Conservation (phyloP, 2,329 filamentous ascomycete species). For the Elsinoe arachidis region DNA sequence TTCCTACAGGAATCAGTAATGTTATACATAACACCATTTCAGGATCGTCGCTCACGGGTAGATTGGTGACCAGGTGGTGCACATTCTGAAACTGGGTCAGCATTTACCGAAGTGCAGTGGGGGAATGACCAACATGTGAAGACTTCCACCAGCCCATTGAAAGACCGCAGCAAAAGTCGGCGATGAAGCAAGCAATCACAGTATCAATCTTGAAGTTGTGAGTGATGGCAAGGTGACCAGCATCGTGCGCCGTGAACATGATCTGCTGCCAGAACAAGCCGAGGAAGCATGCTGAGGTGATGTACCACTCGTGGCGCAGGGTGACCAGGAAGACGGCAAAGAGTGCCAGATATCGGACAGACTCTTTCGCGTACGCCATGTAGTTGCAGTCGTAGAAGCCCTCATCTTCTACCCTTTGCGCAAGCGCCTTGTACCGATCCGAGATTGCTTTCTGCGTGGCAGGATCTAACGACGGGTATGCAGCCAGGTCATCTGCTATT, state of each 20-base stretch:
- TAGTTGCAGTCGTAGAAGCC: constrained; percentile 54
- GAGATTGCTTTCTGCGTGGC: constrained; percentile 48
- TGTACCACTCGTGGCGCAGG: constrained; percentile 46
- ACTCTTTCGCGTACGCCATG: constrained; percentile 51
- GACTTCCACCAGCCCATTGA: constrained; percentile 61
- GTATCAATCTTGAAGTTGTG: constrained; percentile 51
- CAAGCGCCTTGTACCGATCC: constrained; percentile 47
- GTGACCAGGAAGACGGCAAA: constrained; percentile 42
- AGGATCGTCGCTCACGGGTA: constrained; percentile 36
- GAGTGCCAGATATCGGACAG: constrained; percentile 44
- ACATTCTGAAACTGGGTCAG: constrained; percentile 45
- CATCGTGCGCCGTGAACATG: constrained; percentile 61
- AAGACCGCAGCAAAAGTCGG: constrained; percentile 57
- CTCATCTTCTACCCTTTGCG: constrained; percentile 45
- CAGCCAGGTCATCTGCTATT: constrained; percentile 29
- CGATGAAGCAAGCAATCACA: constrained; percentile 53
- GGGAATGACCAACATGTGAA: no score
- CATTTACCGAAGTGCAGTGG: no score
- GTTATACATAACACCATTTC: neutral
- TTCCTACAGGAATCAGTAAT: constrained; percentile 18
- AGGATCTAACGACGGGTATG: constrained; percentile 46
- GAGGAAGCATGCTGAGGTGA: constrained; percentile 50
- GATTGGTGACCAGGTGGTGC: constrained; percentile 59
- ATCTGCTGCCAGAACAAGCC: constrained; percentile 60
- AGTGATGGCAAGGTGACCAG: constrained; percentile 55